Percentiles rank a stretch among this genome's conserved stretches.
phyloP scores from a whole-genome alignment of 306 rosid species.

The Vigna trinervia region DNA sequence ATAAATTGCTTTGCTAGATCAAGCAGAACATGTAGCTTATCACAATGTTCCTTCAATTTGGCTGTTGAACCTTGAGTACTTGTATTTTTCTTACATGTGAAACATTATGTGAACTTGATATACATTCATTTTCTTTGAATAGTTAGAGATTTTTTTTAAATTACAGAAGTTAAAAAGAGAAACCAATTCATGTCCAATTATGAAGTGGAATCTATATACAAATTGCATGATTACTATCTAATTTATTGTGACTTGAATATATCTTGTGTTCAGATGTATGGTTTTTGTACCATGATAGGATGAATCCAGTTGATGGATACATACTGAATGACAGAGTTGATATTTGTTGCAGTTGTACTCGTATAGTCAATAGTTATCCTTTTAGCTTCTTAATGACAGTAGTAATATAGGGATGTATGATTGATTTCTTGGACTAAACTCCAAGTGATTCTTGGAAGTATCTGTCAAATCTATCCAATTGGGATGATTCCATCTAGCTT shows the following conservation, averaged over 20 bases:
- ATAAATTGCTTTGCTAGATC: not conserved
- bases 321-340: not conserved
- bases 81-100: not conserved
- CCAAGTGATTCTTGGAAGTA: not conserved
- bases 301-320: slow-evolving; percentile 8
- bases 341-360: not conserved
- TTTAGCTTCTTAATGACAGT: not conserved
- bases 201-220: not conserved
- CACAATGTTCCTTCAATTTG: slow-evolving; percentile 21
- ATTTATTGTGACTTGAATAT: not conserved
- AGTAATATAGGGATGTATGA: not conserved
- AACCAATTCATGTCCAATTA: not conserved
- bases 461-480: not conserved
- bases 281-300: not conserved
- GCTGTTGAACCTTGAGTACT: not conserved
- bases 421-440: not conserved
- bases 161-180: not conserved
- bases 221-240: not conserved
- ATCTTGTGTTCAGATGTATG: not conserved
- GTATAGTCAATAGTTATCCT: not conserved
- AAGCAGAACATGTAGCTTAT: not conserved
- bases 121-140: not conserved
- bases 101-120: not conserved
- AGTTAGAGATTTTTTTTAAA: not conserved
- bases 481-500: slow-evolving; percentile 3